phyloP scores from a whole-genome alignment of 495 filamentous ascomycete genomes.

The Thermothielavioides terrestris region DNA sequence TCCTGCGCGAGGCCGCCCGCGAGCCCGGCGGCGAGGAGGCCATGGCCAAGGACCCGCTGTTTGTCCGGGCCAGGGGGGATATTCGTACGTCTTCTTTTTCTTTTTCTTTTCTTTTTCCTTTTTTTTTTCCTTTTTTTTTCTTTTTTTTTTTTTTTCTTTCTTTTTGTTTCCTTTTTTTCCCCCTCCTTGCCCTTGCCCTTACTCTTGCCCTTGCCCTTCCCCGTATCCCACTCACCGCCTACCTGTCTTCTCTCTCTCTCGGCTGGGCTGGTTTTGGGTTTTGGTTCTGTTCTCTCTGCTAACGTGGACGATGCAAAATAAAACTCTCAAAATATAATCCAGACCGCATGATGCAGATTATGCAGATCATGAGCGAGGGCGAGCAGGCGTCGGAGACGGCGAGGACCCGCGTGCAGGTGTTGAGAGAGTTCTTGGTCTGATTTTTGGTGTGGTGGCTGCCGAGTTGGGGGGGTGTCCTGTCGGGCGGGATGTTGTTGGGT shows the following conservation, averaged over 20 bases:
- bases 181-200: too few species aligned
- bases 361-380: slow-evolving; percentile 44
- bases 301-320: not conserved
- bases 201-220: too few species aligned
- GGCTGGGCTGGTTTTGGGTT: not conserved
- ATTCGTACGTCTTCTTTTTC: slow-evolving; percentile 36
- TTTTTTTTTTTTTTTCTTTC: not conserved
- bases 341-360: slow-evolving; percentile 52
- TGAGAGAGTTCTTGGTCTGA: slow-evolving; percentile 42
- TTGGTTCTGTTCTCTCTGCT: too few species aligned
- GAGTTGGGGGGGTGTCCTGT: too few species aligned
- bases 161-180: not conserved
- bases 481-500: too few species aligned
- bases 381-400: slow-evolving; percentile 46
- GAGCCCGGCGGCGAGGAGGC: slow-evolving; percentile 27
- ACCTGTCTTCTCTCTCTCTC: not conserved
- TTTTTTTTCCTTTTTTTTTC: not conserved
- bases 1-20: slow-evolving; percentile 32
- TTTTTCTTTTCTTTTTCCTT: not conserved
- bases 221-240: too few species aligned
- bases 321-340: not conserved
- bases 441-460: not conserved
- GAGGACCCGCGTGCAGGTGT: slow-evolving; percentile 45
- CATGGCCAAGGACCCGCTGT: slow-evolving; percentile 42
- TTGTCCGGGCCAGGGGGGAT: slow-evolving; percentile 47